Percentiles rank a stretch among this genome's conserved stretches.
These are phyloP conservation scores for Saprolegnia diclina DNA, from an alignment of 352 stramenopile species.

Conservation along the genomic window DNA sequence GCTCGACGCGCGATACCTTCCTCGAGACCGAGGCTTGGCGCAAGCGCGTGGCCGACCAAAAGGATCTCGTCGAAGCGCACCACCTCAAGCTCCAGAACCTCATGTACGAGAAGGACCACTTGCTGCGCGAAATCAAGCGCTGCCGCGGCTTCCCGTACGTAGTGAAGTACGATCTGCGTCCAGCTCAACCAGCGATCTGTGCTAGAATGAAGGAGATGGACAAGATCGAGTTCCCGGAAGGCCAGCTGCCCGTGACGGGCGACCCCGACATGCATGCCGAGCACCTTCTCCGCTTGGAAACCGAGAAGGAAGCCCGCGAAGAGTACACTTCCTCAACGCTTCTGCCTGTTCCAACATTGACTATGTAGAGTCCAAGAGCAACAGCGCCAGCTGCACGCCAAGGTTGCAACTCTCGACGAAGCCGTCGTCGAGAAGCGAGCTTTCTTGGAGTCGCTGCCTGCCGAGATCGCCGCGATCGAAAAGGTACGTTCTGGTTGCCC, in stretches of 20 bases:
- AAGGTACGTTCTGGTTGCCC: background rate
- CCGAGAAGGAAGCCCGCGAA: slow-evolving; percentile 58
- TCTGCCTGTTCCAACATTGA: background rate
- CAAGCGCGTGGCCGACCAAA: slow-evolving; percentile 60
- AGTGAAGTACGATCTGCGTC: background rate
- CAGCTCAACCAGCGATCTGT: background rate
- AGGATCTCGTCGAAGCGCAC: slow-evolving; percentile 63
- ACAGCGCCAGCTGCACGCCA: background rate
- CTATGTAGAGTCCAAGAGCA: background rate
- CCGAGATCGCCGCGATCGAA: slow-evolving; percentile 16
- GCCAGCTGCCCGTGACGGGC: slow-evolving; percentile 46
- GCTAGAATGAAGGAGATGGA: slow-evolving; percentile 70
- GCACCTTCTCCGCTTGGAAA: slow-evolving; percentile 61
- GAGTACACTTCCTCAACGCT: slow-evolving; percentile 31
- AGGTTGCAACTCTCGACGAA: background rate
- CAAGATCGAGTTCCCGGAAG: slow-evolving; percentile 62
- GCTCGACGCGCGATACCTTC: slow-evolving; percentile 56
- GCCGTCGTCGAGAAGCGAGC: background rate
- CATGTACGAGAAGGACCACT: slow-evolving; percentile 78
- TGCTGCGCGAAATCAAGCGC: slow-evolving; percentile 68
- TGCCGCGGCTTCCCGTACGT: slow-evolving; percentile 52
- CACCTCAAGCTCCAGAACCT: slow-evolving; percentile 77
- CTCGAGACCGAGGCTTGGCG: slow-evolving; percentile 58
- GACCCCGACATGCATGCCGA: slow-evolving; percentile 47
- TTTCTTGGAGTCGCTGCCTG: background rate